Conservation (phyloP, 352 stramenopile genomes). For the Thalassiosira livingstoniorum region DNA sequence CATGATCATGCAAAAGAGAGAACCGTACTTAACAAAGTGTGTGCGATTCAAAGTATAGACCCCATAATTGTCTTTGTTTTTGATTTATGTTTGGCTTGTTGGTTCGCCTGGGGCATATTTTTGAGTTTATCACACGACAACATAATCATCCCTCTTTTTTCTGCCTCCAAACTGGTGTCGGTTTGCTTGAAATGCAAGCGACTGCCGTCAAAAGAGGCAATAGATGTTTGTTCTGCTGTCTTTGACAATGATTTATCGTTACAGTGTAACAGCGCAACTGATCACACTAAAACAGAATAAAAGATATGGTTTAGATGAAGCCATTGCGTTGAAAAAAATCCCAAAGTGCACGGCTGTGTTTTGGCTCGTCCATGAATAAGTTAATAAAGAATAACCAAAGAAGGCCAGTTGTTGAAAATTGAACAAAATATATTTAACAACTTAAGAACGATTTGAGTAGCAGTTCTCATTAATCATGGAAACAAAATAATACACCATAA, state of each 20-base stretch:
- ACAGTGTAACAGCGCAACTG: constrained; percentile 12
- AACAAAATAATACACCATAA: no score
- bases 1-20: constrained; percentile 11
- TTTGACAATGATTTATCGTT: constrained; percentile 46
- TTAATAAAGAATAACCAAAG: no score
- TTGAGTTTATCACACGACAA: constrained; percentile 35
- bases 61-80: background rate
- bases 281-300: constrained; percentile 49
- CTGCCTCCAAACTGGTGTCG: constrained; percentile 7
- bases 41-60: background rate
- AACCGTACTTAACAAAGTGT: constrained; percentile 6
- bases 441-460: no score
- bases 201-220: constrained; percentile 28
- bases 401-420: no score
- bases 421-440: no score
- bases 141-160: constrained; percentile 36
- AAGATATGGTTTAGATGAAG: no score
- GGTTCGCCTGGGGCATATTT: constrained; percentile 49
- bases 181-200: constrained; percentile 29
- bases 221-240: constrained; percentile 43
- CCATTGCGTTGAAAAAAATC: constrained; percentile 3
- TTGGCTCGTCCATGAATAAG: no score
- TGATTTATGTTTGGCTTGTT: constrained; percentile 20
- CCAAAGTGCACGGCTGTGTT: background rate
- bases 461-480: no score